Evolutionary conservation across 495 filamentous ascomycete species (phyloP).

Genomic region (Aspergillus haitiensis): DNA sequence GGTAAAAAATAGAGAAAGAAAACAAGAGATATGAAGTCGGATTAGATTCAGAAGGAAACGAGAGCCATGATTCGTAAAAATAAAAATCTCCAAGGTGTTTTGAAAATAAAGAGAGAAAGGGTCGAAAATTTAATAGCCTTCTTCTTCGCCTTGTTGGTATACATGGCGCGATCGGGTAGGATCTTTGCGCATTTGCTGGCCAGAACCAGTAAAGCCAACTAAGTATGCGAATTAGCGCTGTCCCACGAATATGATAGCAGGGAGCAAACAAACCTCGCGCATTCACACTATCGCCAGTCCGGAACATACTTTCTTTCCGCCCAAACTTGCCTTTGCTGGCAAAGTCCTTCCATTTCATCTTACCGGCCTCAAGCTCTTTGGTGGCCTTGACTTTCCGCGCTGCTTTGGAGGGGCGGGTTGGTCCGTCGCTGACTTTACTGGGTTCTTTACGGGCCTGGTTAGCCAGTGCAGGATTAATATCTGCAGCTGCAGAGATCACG

Average conservation of each 20-base stretch:
- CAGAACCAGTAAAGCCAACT: constrained; percentile 97
- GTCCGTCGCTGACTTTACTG: constrained; percentile 66
- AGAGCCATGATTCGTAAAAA: not conserved
- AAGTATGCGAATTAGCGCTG: constrained; percentile 11
- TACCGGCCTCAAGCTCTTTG: constrained; percentile 83
- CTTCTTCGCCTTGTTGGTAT: constrained; percentile 78
- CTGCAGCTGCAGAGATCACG: constrained; percentile 85
- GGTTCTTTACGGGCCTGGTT: constrained; percentile 67
- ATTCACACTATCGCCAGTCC: constrained; percentile 80
- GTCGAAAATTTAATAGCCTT: constrained; percentile 45
- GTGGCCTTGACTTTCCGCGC: constrained; percentile 85
- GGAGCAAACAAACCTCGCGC: constrained; percentile 66
- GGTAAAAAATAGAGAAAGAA: constrained; percentile 1
- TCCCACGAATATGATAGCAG: constrained; percentile 1
- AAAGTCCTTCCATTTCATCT: constrained; percentile 95
- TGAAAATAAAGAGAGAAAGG: constrained; percentile 6
- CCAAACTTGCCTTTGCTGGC: constrained; percentile 74
- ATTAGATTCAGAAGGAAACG: constrained; percentile 8
- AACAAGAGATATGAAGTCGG: constrained; percentile 7
- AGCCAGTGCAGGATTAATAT: constrained; percentile 77
- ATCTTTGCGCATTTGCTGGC: constrained; percentile 92
- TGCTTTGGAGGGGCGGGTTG: constrained; percentile 61
- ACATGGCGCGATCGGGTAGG: constrained; percentile 78
- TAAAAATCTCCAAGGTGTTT: constrained; percentile 7
- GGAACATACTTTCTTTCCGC: constrained; percentile 97